Evolutionary conservation across 371 early-diverging fungal species (phyloP), one percentile per base, ranked within the genome.

Genomic region (Massospora cicadina): DNA sequence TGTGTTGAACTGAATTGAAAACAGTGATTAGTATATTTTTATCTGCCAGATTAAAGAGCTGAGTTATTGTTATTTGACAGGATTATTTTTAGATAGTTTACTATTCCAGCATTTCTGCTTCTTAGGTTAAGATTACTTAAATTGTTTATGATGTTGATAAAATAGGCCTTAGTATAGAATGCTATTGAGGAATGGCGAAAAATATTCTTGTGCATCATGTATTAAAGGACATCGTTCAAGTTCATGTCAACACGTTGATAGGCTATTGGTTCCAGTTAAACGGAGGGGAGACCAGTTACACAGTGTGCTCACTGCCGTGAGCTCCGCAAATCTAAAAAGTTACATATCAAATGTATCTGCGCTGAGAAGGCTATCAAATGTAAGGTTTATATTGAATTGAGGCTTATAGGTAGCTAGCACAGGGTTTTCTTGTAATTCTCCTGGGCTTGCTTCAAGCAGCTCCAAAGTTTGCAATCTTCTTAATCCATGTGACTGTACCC

Each of bases 271-370:
- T 65, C 81, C 80, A 66, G 84, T 89, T 56, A 77, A 83, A 64
- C 81, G 79, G 71, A 88, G 72, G 90, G 90, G 29, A 79, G 90
- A 23, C 90, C 90, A 26, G 77, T 82, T 33, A 84, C 84, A 33
- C 90, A 89, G 70, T 89, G 90, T 70, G 68, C 76, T 24, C 80
- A 77, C 70, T 89, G 90, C 72, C 78, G 85, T 66, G 82, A 86
- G 69, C 76, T 85, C 64, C 78, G 90, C 53, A 85, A 81, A 70
- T 81, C 82, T 30, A 80, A 83, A 65, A 86, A 87, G 69, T 77
- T 84, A 26, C 86, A 85, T 70, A 79, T 81, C n/a, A 84, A 85
- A 70, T 88, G 89, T 66, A 75, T 76, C 33, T 88, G 88, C 68
- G 72, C 72, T 58, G 79, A 81, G 31, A 33, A 54, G 31, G 24